phyloP scores from a whole-genome alignment of 2,329 filamentous ascomycete genomes.

The Pseudogymnoascus sp. region DNA sequence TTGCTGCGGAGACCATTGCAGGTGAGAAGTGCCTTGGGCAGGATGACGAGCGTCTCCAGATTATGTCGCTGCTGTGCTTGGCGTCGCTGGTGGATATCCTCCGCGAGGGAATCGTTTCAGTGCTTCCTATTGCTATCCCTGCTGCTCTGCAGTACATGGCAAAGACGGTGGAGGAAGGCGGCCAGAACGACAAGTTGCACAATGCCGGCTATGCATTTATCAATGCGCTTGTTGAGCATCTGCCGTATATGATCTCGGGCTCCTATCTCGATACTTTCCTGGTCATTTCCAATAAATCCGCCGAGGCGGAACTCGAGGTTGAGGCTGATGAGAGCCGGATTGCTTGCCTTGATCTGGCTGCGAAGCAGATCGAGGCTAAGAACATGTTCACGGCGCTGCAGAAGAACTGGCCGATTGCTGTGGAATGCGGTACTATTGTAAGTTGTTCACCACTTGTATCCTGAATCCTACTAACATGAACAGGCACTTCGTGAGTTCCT shows the following conservation, averaged over 20 bases:
- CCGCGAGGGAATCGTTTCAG: slow-evolving; percentile 73
- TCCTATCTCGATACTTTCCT: slow-evolving; percentile 65
- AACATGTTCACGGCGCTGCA: slow-evolving; percentile 66
- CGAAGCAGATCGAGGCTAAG: slow-evolving; percentile 67
- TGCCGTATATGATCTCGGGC: slow-evolving; percentile 82
- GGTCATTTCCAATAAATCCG: slow-evolving; percentile 62
- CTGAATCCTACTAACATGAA: slow-evolving; percentile 17
- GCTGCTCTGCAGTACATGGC: slow-evolving; percentile 64
- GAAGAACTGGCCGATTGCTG: slow-evolving; percentile 61
- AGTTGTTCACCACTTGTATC: slow-evolving; percentile 27
- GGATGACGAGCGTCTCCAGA: slow-evolving; percentile 59
- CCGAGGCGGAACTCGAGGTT: slow-evolving; percentile 50
- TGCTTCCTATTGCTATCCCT: slow-evolving; percentile 68
- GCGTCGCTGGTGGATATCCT: slow-evolving; percentile 84
- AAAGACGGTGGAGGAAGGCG: slow-evolving; percentile 46
- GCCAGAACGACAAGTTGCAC: slow-evolving; percentile 56
- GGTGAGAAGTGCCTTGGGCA: slow-evolving; percentile 69
- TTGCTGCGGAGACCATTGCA: slow-evolving; percentile 67
- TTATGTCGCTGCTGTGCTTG: slow-evolving; percentile 81
- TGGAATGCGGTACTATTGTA: slow-evolving; percentile 52
- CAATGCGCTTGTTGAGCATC: slow-evolving; percentile 66
- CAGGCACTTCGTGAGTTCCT: slow-evolving; percentile 62
- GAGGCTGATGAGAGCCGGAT: slow-evolving; percentile 56
- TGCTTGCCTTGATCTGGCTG: slow-evolving; percentile 64
- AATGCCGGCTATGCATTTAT: slow-evolving; percentile 77